Evolutionary conservation across 2,329 filamentous ascomycete species (phyloP), one percentile per base, ranked within the genome.

Genomic region (Fusarium hainanense): DNA sequence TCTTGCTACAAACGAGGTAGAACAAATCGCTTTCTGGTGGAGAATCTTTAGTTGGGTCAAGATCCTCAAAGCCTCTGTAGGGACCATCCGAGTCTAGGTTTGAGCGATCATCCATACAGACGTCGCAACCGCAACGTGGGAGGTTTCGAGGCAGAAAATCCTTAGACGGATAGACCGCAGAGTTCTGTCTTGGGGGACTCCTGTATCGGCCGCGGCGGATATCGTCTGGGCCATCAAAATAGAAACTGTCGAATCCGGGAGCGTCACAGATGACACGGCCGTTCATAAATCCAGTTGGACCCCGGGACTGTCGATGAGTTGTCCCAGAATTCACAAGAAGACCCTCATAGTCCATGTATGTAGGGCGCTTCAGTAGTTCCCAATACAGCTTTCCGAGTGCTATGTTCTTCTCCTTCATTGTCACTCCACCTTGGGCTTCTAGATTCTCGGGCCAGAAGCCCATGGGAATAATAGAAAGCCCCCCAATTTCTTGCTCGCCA

Each of bases 271-370:
- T 80, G 30, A 84, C 82, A 14, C 82, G 78, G 21, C 82, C 79
- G 54, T 71, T 75, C 77, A 82, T 79, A 56, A 79, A 79, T 14
- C 79, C 78, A 4, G 78, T 79, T 21, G 76, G 76, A 4, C 77
- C 78, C n/a, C 73, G 71, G 30, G 70, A 69, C 13, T 70, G 68
- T 18, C 73, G 70, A 49, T 71, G 75, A 9, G 68, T 71, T 1
- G 66, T 67, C 4, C 74, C 70, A 6, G 72, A 76, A 49, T 77
- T 77, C 27, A 80, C 79, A 7, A 84, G 74, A 20, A 74, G 74
- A 6, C 83, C 83, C 13, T 84, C 79, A 20, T 85, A 84, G 9
- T 83, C 78, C 79, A 82, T 84, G 63, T 85, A 85, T 0, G 76
- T 79, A 1, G 83, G 83, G 12, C 77, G 77, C 68, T 85, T 81